A percentile compares a stretch with the other conserved stretches of the same genome.
Evolutionary conservation across 2,329 filamentous ascomycete genomes (phyloP).

Genomic region (Dactylellina leptospora): DNA sequence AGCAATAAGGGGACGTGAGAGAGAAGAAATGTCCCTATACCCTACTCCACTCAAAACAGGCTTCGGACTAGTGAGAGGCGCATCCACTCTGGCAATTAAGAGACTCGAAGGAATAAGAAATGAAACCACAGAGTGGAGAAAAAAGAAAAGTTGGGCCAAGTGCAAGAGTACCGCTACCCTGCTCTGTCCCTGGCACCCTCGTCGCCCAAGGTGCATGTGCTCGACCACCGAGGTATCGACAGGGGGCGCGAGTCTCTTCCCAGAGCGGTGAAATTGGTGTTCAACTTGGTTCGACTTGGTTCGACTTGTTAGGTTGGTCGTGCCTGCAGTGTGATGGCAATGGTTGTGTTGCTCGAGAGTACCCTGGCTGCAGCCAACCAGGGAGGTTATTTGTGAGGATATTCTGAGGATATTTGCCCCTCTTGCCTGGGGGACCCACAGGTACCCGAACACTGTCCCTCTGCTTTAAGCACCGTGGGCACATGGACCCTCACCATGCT

Average conservation of each 20-base stretch:
- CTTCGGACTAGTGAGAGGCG: constrained; percentile 37
- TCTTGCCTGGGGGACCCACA: constrained; percentile 43
- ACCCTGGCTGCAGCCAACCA: constrained; percentile 51
- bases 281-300: too few relatives aligned
- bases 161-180: background rate
- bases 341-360: constrained; percentile 40
- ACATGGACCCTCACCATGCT: constrained; percentile 51
- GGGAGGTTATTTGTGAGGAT: too few relatives aligned
- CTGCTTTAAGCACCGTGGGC: constrained; percentile 37
- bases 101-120: constrained; percentile 53
- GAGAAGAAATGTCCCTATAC: constrained; percentile 31
- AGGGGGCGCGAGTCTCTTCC: constrained; percentile 22
- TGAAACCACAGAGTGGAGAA: constrained; percentile 31
- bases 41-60: constrained; percentile 31
- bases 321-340: constrained; percentile 45
- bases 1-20: constrained; percentile 17
- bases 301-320: constrained; percentile 13
- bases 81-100: constrained; percentile 51
- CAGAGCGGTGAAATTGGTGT: constrained; percentile 11
- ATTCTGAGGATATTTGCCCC: constrained; percentile 36
- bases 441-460: constrained; percentile 35
- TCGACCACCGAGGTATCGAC: constrained; percentile 14
- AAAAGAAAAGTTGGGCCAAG: constrained; percentile 8
- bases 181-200: background rate
- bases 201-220: background rate